Evolutionary conservation across 371 early-diverging fungal genomes (phyloP).

Genomic region (Syncephalastrum monosporum): DNA sequence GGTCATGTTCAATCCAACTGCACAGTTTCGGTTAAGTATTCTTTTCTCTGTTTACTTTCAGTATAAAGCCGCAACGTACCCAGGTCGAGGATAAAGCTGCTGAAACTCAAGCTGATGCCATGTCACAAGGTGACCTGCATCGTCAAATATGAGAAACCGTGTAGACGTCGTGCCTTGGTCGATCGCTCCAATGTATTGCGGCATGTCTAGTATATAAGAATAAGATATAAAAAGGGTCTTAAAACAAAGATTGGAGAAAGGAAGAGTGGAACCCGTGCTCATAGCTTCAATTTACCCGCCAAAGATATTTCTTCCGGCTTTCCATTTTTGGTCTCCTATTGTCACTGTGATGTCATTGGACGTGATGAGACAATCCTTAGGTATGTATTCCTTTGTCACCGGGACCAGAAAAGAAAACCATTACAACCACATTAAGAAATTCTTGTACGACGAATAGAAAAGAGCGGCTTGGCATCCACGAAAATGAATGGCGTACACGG

Average conservation of each 20-base stretch:
- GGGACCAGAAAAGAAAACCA: too few species aligned
- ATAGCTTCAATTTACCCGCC: too few species aligned
- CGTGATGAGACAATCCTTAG: too few species aligned
- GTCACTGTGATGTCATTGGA: too few species aligned
- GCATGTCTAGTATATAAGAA: neutral
- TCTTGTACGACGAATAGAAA: too few species aligned
- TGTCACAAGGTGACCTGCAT: conserved; percentile 66
- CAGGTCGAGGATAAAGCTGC: conserved; percentile 72
- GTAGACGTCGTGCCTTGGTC: conserved; percentile 93
- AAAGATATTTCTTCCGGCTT: too few species aligned
- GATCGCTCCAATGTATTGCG: conserved; percentile 74
- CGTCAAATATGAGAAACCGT: conserved; percentile 88
- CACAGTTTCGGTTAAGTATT: neutral
- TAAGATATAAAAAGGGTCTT: too few species aligned
- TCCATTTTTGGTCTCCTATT: too few species aligned
- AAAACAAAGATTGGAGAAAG: neutral
- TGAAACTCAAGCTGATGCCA: conserved; percentile 78
- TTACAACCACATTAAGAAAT: too few species aligned
- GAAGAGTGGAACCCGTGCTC: neutral
- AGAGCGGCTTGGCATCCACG: too few species aligned
- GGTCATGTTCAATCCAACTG: conserved; percentile 91
- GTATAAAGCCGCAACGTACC: conserved; percentile 42
- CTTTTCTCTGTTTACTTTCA: neutral
- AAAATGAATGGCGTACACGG: too few species aligned
- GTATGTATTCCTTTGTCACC: too few species aligned